Conservation (phyloP, 306 rosid genomes). For the Trifolium repens region DNA sequence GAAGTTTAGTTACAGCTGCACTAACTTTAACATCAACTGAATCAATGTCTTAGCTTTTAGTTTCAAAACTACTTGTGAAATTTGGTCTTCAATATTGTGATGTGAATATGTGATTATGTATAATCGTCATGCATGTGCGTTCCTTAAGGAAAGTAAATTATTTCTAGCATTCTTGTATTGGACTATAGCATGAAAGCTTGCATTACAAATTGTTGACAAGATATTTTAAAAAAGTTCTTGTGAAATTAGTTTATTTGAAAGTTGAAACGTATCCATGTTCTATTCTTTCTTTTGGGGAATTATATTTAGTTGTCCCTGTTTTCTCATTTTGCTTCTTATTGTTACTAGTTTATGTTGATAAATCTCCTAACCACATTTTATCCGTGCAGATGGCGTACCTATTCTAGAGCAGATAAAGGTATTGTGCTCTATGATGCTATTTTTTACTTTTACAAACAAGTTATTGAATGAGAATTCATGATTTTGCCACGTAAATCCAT, state of each 20-base stretch:
- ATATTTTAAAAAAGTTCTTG: not conserved
- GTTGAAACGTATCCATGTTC: not conserved
- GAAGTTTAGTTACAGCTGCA: no score
- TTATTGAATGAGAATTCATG: not conserved
- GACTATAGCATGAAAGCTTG: not conserved
- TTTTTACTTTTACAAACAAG: not conserved
- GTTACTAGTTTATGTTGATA: not conserved
- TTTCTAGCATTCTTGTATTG: constrained; percentile 6
- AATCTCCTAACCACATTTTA: constrained; percentile 23
- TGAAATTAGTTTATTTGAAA: constrained; percentile 15
- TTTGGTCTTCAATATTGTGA: no score
- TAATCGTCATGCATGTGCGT: not conserved
- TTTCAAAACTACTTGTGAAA: no score
- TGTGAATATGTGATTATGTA: not conserved
- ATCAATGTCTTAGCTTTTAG: no score
- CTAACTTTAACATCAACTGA: no score
- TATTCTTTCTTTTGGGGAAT: constrained; percentile 10
- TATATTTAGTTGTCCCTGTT: constrained; percentile 6
- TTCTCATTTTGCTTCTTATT: not conserved
- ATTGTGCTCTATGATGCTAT: not conserved
- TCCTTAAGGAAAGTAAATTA: not conserved
- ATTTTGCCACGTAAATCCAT: no score
- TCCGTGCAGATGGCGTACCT: constrained; percentile 41
- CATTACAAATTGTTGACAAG: not conserved
- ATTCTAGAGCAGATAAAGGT: constrained; percentile 42